Base-by-base conservation (phyloP, 2,329 filamentous ascomycete species). In the Phialophora chinensis region DNA sequence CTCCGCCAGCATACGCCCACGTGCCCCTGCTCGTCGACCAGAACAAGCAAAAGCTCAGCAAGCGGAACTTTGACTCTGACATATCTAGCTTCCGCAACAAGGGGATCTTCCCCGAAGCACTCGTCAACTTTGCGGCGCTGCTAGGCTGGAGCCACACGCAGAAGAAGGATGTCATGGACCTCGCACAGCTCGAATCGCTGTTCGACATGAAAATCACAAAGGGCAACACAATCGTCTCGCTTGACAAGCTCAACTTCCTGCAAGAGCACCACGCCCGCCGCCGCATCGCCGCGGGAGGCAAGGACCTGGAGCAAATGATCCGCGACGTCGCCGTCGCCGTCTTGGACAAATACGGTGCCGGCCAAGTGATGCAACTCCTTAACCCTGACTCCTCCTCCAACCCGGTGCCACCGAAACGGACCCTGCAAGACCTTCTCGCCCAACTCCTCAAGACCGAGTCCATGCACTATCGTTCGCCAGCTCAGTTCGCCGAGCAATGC, bases 191-290 rank as follows among this genome's bases (percentile, higher is more conserved):
- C 61, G 84, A 92, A 53, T 77, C 88, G 20, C 87, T 88, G 66
- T 94, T 97, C 75, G 88, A 89, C 54, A 84, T 96, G 71, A 93
- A 92, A 74, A 96, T 97, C 79, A 98, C 93, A 2, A 91, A 90
- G 73, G 94, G 94, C 10, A 93, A 97, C 76, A 92, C 93, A 6
- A 90, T 90, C 14, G 91, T 97, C 20, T 88, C 90, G 23, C 86
- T 89, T 59, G 87, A 88, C 57, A 99, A 98, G 75, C 84, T 98
- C 17, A 85, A 87, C 72, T 92, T 89, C 76, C 85, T 98, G 57
- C 92, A 97, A 74, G 87, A 86, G 72, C 85, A 86, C 55, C 91
- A 94, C 74, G 84, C 84, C n/a, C 78, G 81, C 47, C 78, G 79
- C 5, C 81, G 81, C 60, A 82, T 83, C 44, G 73, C 80, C 52